Base-by-base conservation (phyloP, 495 filamentous ascomycete genomes). In the Xylaria venustula region DNA sequence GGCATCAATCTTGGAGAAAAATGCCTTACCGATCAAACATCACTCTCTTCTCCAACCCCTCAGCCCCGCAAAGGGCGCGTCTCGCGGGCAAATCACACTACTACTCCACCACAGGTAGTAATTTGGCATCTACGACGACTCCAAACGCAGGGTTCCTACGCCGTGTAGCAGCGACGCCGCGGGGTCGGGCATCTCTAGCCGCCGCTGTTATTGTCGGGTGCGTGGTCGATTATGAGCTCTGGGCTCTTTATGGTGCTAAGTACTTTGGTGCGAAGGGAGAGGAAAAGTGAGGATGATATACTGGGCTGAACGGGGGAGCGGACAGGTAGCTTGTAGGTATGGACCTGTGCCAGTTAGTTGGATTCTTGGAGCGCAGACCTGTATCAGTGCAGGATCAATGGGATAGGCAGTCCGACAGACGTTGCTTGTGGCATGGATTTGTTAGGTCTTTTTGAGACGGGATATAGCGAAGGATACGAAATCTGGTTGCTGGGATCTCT, bases 201-300 rank as follows among this genome's bases (percentile, higher is more conserved):
- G 44, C 54, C 30, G 32, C 12, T 17, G 54, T 19, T 5, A 3
- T 14, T 7, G 32, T 37, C 15, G 25, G 22, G 0, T 48, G 28
- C 22, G 32, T 20, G 20, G 1, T 57, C n/a, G 53, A 55, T 4
- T 57, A 57, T 23, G 26, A 36, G 28, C 54, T 57, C 54, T 57
- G 54, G 54, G 36, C 26, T 3, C 54, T 36, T 2, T 57, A 57
- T 19, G 54, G 42, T 14, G 42, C 42, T 12, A 57, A 57, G 54
- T 46, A 46, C 17, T 46, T 57, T 14, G 54, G 45, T 14, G 22
- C 17, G 14, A 57, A 57, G 30, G 41, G 28, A 12, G 41, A 47
- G 20, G 23, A 34, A 34, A 11, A 14, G 40, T 8, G 15, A 42
- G 9, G 15, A 19, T 34, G 30, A n/a, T n/a, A n/a, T n/a, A n/a